Conservation (phyloP, 805 yeast species). For the Cyberlindnera lachancei region DNA sequence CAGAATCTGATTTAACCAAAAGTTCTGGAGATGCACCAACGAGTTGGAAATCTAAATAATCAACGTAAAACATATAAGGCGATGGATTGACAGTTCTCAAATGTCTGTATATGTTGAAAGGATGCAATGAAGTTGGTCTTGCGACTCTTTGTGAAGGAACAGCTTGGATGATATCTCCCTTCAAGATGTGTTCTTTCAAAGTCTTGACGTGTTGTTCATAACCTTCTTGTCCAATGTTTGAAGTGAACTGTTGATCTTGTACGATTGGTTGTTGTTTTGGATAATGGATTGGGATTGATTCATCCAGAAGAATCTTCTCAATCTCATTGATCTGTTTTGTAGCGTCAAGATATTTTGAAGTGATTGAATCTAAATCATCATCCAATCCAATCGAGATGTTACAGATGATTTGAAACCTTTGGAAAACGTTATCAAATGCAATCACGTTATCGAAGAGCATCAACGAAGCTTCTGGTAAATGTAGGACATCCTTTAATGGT, state of each 20-base stretch:
- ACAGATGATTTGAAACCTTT: slow-evolving; percentile 83
- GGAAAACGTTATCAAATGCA: slow-evolving; percentile 92
- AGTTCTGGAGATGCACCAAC: slow-evolving; percentile 98
- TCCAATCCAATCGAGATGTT: slow-evolving; percentile 48
- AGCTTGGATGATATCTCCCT: slow-evolving; percentile 95
- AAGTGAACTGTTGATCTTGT: slow-evolving; percentile 60
- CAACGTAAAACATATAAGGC: slow-evolving; percentile 92
- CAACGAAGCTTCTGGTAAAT: slow-evolving; percentile 85
- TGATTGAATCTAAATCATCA: slow-evolving; percentile 26
- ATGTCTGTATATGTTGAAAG: slow-evolving; percentile 93
- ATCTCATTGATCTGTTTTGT: slow-evolving; percentile 49
- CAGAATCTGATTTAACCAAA: slow-evolving; percentile 69
- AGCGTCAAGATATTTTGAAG: slow-evolving; percentile 45
- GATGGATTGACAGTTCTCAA: slow-evolving; percentile 95
- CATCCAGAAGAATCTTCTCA: slow-evolving; percentile 40
- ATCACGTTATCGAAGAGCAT: slow-evolving; percentile 88
- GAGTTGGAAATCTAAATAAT: slow-evolving; percentile 83
- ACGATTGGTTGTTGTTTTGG: slow-evolving; percentile 75
- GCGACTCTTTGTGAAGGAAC: slow-evolving; percentile 97
- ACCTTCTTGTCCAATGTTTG: slow-evolving; percentile 91
- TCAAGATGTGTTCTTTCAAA: slow-evolving; percentile 72
- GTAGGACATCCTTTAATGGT: slow-evolving; percentile 65
- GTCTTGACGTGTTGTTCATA: slow-evolving; percentile 74
- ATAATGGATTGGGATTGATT: slow-evolving; percentile 37
- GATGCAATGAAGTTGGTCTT: slow-evolving; percentile 91